Base-by-base conservation (phyloP, 768 basidiomycete species). In the Scleroderma citrinum region DNA sequence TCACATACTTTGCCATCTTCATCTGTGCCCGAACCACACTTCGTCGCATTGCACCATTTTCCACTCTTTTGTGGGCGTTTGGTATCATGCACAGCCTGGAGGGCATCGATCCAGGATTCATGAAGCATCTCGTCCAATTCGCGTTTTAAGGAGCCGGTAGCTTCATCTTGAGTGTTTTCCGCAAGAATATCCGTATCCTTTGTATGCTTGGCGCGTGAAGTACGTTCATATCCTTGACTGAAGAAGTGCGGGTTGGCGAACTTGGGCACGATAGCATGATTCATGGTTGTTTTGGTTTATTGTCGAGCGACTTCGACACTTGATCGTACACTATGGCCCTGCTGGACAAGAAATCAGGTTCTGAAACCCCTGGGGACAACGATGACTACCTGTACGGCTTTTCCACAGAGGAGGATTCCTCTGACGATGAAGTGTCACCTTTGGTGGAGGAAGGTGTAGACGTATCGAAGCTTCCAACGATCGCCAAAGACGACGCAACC, bases 401-500 rank as follows among this genome's bases (percentile, higher is more conserved):
- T 62, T 85, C 86, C 1, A 82, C 85, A 5, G 87, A 88, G 56
- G 83, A 83, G 42, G 80, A 83, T 46, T 78, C 79, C 48, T 84
- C 85, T 30, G 89, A 87, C 8, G 90, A 90, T 48, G 92, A 91
- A 21, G 87, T 89, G 52, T 76, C 78, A 12, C 66, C 69, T 21
- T 74, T n/a, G n/a, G n/a, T 72, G 46, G 76, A 73, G 56, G 77
- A 77, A 24, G 77, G 71, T 2, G 77, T 93, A 37, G 85, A 93
- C 53, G 69, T 92, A 23, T 70, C 62, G 21, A 83, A 81, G 57
- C 74, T 97, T 34, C 94, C 93, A 1, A 92, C 89, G 0, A 72
- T 92, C 21, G 87, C 88, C 21, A 94, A 92, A 60, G 92, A 94
- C 62, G 92, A 95, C 61, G 83, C 76, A 37, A 78, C 74, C 1